Evolutionary conservation across 306 rosid species (phyloP), one percentile per base, ranked within the genome.

Genomic region (Abrus precatorius): DNA sequence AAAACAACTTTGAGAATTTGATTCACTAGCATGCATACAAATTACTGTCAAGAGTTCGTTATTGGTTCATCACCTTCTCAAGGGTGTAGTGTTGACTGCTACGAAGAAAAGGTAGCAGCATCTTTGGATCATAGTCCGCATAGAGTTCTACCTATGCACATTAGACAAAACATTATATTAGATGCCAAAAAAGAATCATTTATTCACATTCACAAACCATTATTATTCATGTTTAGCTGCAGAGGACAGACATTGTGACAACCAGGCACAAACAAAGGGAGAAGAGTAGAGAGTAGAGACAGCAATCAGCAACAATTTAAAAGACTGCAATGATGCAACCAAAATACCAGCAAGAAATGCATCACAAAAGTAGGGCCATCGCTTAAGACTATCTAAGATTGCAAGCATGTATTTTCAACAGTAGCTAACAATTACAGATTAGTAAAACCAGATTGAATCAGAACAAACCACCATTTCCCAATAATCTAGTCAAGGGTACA

Each of bases 71-170:
- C 77, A 72, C 99, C 99, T 95, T 95, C 87, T 93, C 99, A 65
- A 95, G 98, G 60, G 90, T 93, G 74, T 91, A 95, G 83, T 95
- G 99, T 81, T 95, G 98, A 90, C 97, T 93, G 72, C 94, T 93
- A 38, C 97, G 97, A 82, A 95, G 98, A 82, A 95, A 95, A 77
- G 98, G 89, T 69, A 95, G 90, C 48, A 95, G 82, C 98, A 95
- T 95, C 93, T 89, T 93, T 72, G 90, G 85, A 87, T 95, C 98
- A 83, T 90, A 92, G n/a, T 95, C 98, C 10, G 97, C 98, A 79
- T 91, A 95, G 81, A 93, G 99, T 85, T 93, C 99, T 80, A 95
- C 96, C 99, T 95, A 85, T 47, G 66, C 73, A 43, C 71, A 69
- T 54, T 13, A 70, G 70, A 63, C 47, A 61, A 82, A 76, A 82